These are phyloP conservation scores for Naganishia randhawae DNA, from an alignment of 768 basidiomycete species.

Conservation along the genomic window DNA sequence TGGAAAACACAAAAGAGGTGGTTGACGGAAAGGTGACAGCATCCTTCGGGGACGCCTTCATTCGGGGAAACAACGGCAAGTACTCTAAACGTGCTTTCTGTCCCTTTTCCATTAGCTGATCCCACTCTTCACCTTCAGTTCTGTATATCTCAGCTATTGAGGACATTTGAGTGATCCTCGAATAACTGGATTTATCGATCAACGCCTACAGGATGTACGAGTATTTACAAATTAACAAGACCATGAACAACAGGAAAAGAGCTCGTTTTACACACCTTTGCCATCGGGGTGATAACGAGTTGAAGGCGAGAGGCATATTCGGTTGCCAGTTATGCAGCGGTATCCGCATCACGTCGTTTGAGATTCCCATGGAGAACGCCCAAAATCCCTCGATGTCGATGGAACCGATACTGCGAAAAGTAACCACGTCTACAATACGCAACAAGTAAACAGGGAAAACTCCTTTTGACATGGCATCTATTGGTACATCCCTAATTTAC, in stretches of 20 bases:
- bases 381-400: not conserved
- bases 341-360: no score
- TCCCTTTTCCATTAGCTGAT: not conserved
- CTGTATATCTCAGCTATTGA: conserved; percentile 49
- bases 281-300: not conserved
- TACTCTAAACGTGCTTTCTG: not conserved
- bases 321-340: no score
- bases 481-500: not conserved
- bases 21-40: conserved; percentile 83
- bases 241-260: not conserved
- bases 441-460: not conserved
- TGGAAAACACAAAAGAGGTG: conserved; percentile 96
- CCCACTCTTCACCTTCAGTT: conserved; percentile 28
- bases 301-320: not conserved
- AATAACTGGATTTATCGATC: not conserved
- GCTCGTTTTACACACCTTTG: not conserved
- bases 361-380: not conserved
- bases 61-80: conserved; percentile 54
- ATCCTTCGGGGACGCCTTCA: conserved; percentile 90
- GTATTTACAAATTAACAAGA: not conserved
- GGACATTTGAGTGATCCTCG: conserved; percentile 33
- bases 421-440: not conserved
- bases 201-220: not conserved
- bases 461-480: not conserved
- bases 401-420: not conserved